Percentiles rank a stretch among this genome's conserved stretches.
These are phyloP conservation scores for Coemansia erecta DNA, from an alignment of 192 early-diverging fungal genomes.

Conservation along the genomic window DNA sequence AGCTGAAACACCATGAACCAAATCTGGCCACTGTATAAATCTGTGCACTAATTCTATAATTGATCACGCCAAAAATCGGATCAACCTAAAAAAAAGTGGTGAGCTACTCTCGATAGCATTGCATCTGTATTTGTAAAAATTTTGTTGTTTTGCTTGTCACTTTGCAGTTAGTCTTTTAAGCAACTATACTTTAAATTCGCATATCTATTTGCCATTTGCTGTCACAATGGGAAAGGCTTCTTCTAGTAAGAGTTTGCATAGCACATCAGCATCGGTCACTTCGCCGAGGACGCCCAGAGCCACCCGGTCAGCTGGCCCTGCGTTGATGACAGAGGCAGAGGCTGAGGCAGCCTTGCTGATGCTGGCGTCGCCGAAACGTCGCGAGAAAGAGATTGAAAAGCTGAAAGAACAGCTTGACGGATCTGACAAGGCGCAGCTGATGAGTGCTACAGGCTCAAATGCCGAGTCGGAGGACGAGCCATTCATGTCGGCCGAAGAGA, in stretches of 20 bases:
- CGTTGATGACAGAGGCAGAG: not conserved
- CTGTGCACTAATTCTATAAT: too few relatives aligned
- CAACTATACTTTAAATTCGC: not conserved
- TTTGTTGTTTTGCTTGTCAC: not conserved
- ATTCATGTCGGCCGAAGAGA: too few relatives aligned
- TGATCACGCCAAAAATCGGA: too few relatives aligned
- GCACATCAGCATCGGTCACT: not conserved
- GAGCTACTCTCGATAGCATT: too few relatives aligned
- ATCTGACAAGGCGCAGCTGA: not conserved
- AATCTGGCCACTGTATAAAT: too few relatives aligned
- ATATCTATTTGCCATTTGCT: not conserved
- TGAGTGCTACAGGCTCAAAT: not conserved
- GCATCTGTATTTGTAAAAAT: too few relatives aligned
- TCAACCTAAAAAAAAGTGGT: not conserved
- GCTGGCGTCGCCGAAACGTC: not conserved
- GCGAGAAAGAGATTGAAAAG: not conserved
- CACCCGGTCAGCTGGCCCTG: not conserved
- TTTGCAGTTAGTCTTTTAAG: too few relatives aligned
- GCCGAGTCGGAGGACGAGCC: not conserved
- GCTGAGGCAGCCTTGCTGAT: not conserved
- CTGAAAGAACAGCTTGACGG: not conserved
- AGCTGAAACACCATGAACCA: too few relatives aligned
- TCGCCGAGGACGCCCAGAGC: not conserved
- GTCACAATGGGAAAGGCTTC: too few relatives aligned
- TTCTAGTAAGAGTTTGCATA: too few relatives aligned